Evolutionary conservation across 2,329 filamentous ascomycete genomes (phyloP), one percentile per base, ranked within the genome.

Genomic region (Penicillium paneum): DNA sequence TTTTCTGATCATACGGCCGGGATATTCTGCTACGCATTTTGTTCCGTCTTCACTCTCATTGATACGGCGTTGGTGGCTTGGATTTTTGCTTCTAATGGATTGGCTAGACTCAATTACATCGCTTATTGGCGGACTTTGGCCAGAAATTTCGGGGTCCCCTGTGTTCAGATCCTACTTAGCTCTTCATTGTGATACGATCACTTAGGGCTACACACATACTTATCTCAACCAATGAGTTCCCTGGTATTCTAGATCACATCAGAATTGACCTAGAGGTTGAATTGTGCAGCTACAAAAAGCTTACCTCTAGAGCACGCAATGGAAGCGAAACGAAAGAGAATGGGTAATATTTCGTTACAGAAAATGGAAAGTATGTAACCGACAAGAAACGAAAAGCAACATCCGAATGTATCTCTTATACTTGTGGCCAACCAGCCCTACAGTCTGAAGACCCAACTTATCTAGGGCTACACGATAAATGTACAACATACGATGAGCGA

Each of bases 1-100:
- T 96, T 65, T 94, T 96, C 73, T 96, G 85, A 76, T 51, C 41
- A 41, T 43, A 39, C 35, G 17, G 17, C 49, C 31, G 29, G 4
- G 34, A 47, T 44, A 35, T 53, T 49, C 42, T 54, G 41, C 51
- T 19, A 15, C 26, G 1, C 17, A 40, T 19, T 46, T 36, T 44
- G 19, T 29, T 32, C 48, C 44, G 12, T 54, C 43, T 50, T 61
- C 58, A 58, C 52, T 52, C 53, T 64, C 64, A 67, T 67, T 53
- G 65, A 54, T 63, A 59, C 51, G 71, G 71, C 67, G 70, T 73
- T 73, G 61, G 67, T 59, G 71, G 64, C 50, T 61, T 65, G 40
- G 19, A 45, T 52, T 55, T 53, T 53, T 59, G 42, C 12, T 59
- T 49, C 13, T 38, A 51, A 38, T 52, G 51, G 19, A 28, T 31